A percentile compares a stretch with the other conserved stretches of the same genome.
Conservation (phyloP, 1,284 basidiomycete species). For the Apiotrichum veenhuisii region DNA sequence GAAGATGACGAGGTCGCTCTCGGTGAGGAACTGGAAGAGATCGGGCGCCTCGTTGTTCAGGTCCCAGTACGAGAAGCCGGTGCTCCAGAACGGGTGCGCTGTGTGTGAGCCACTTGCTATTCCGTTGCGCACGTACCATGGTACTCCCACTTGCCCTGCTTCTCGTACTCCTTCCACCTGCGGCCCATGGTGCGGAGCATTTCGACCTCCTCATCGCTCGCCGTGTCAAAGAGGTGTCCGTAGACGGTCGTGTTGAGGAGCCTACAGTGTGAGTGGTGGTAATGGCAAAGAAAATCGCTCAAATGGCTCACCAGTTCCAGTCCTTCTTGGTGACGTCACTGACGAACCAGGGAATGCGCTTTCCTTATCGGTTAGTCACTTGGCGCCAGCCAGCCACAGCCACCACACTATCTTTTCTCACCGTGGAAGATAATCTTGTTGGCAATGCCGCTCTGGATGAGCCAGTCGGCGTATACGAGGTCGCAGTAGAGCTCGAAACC, state of each 20-base stretch:
- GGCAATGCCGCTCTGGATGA: slow-evolving; percentile 86
- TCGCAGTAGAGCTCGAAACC: slow-evolving; percentile 95
- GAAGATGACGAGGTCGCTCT: slow-evolving; percentile 89
- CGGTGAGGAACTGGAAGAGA: slow-evolving; percentile 86
- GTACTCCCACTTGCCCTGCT: slow-evolving; percentile 89
- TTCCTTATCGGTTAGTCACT: background rate
- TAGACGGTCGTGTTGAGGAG: slow-evolving; percentile 80
- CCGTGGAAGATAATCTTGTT: slow-evolving; percentile 76
- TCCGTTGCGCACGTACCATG: slow-evolving; percentile 52
- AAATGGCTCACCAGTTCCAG: slow-evolving; percentile 71
- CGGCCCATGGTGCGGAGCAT: slow-evolving; percentile 74
- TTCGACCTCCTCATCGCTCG: slow-evolving; percentile 70
- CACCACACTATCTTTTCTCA: slow-evolving; percentile 23
- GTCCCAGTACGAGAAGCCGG: slow-evolving; percentile 85
- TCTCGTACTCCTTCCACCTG: slow-evolving; percentile 96
- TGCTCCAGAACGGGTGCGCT: slow-evolving; percentile 88
- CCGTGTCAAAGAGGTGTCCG: slow-evolving; percentile 77
- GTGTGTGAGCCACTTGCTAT: background rate
- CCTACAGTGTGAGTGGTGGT: slow-evolving; percentile 21
- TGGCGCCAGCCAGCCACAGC: too few relatives aligned
- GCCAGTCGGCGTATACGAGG: slow-evolving; percentile 79
- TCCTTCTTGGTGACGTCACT: slow-evolving; percentile 96
- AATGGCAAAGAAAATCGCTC: background rate
- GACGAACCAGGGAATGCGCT: slow-evolving; percentile 68
- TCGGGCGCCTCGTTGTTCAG: slow-evolving; percentile 75